These are phyloP conservation scores for Phytophthora sp. DNA, from an alignment of 352 stramenopile genomes.

Conservation along the genomic window DNA sequence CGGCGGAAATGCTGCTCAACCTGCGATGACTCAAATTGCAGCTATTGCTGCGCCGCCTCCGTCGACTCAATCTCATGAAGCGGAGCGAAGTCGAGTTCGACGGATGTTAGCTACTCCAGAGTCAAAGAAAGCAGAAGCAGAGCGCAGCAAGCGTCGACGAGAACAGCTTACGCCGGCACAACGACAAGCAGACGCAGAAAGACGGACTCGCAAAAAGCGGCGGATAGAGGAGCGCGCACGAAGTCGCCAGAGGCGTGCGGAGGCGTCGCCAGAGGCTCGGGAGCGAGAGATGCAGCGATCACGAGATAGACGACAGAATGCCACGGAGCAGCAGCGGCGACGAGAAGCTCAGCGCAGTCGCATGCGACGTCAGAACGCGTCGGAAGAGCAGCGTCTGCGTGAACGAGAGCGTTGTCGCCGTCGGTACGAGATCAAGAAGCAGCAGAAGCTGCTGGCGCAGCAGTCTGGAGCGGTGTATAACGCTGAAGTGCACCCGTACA, in stretches of 20 bases:
- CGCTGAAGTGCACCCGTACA: neutral
- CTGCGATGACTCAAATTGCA: neutral
- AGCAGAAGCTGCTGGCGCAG: slow-evolving; percentile 25
- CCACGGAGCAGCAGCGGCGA: slow-evolving; percentile 66
- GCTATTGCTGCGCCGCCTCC: neutral
- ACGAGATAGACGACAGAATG: slow-evolving; percentile 62
- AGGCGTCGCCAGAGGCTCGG: slow-evolving; percentile 47
- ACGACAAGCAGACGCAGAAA: slow-evolving; percentile 68
- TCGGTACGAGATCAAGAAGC: slow-evolving; percentile 71
- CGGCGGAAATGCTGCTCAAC: neutral
- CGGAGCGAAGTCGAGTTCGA: slow-evolving; percentile 63
- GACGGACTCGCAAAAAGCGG: slow-evolving; percentile 64
- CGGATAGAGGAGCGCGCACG: slow-evolving; percentile 52
- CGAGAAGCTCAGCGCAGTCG: slow-evolving; percentile 69
- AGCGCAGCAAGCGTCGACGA: slow-evolving; percentile 63
- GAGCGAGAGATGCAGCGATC: slow-evolving; percentile 66
- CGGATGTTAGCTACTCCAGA: slow-evolving; percentile 54
- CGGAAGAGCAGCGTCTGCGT: slow-evolving; percentile 60
- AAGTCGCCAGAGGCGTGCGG: slow-evolving; percentile 52
- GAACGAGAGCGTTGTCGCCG: slow-evolving; percentile 73
- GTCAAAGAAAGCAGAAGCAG: slow-evolving; percentile 50
- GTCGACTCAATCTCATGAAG: slow-evolving; percentile 44
- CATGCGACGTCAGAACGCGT: slow-evolving; percentile 58
- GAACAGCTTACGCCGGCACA: slow-evolving; percentile 69
- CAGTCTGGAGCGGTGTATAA: slow-evolving; percentile 5